These are phyloP conservation scores for Clathrospora elynae DNA, from an alignment of 2,329 filamentous ascomycete genomes.

Conservation along the genomic window DNA sequence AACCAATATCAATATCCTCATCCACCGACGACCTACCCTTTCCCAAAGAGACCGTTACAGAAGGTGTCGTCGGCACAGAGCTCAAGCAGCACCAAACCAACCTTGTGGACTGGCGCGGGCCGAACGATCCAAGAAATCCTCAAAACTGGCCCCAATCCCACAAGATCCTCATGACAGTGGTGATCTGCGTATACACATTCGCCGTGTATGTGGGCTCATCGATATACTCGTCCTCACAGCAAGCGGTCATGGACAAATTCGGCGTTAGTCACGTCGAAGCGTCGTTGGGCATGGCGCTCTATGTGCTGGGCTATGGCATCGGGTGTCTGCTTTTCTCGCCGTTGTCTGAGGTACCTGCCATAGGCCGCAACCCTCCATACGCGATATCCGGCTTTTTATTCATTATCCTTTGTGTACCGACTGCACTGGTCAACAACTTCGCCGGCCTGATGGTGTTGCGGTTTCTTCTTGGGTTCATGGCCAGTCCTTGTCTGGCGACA, in stretches of 20 bases:
- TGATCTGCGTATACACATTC: constrained; percentile 61
- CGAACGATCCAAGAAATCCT: constrained; percentile 44
- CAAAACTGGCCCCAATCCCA: constrained; percentile 43
- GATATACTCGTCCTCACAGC: constrained; percentile 54
- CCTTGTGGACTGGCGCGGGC: constrained; percentile 49
- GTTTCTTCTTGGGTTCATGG: constrained; percentile 45
- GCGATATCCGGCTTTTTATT: constrained; percentile 71
- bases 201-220: constrained; percentile 60
- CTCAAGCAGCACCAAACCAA: constrained; percentile 32
- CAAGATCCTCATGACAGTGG: constrained; percentile 40
- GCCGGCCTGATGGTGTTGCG: constrained; percentile 63
- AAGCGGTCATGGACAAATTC: constrained; percentile 58
- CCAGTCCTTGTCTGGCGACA: constrained; percentile 43
- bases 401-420: constrained; percentile 68
- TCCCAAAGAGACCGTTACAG: constrained; percentile 5
- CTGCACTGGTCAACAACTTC: constrained; percentile 66
- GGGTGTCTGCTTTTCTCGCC: constrained; percentile 70
- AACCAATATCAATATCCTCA: constrained; percentile 22
- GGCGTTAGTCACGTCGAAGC: constrained; percentile 58
- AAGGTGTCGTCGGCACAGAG: constrained; percentile 21
- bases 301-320: constrained; percentile 64
- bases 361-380: constrained; percentile 71
- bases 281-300: constrained; percentile 63
- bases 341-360: constrained; percentile 66
- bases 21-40: constrained; percentile 28